Base-by-base conservation (phyloP, 2,329 filamentous ascomycete species). In the Lecanosticta acicola region DNA sequence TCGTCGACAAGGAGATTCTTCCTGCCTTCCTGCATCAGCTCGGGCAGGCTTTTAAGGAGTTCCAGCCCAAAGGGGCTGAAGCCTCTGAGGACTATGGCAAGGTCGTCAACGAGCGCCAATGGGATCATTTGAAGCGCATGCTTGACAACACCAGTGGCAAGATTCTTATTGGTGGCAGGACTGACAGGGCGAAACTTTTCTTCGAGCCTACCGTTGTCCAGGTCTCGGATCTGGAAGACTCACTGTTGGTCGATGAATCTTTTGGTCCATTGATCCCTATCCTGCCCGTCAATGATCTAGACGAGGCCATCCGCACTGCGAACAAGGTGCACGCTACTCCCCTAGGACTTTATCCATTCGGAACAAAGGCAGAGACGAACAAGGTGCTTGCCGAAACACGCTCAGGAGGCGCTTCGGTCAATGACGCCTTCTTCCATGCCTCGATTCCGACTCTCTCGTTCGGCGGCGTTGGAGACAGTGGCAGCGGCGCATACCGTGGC, bases 151-250 rank as follows among this genome's bases (percentile, higher is more conserved):
- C 80, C 45, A 78, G 79, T 51, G 93, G 93, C 66, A 85, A 86
- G 70, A 88, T 98, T 53, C 75, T 97, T 39, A 72, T 94, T 59
- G 93, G 93, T 41, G 93, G 93, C 39, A 80, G 83, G 44, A 83
- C 85, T 71, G 88, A 97, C 65, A 83, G 87, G 63, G 73, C 77
- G 29, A 78, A 87, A 24, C 81, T 85, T 40, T 96, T 85, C 68
- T 93, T 98, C 57, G 88, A 91, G 65, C 87, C 90, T 1, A 98
- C 93, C 0, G 81, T 91, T n/a, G 82, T 98, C n/a, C 76, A 87
- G 50, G 84, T 96, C 32, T 76, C 86, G 55, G 81, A 80, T 51
- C 64, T 78, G 13, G 77, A 90, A 39, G 91, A 95, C 68, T 77
- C 83, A 5, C 79, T 96, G 67, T 78, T 96, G 61, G 71, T 72